Evolutionary conservation across 371 early-diverging fungal genomes (phyloP).

Genomic region (Mucor irregularis): DNA sequence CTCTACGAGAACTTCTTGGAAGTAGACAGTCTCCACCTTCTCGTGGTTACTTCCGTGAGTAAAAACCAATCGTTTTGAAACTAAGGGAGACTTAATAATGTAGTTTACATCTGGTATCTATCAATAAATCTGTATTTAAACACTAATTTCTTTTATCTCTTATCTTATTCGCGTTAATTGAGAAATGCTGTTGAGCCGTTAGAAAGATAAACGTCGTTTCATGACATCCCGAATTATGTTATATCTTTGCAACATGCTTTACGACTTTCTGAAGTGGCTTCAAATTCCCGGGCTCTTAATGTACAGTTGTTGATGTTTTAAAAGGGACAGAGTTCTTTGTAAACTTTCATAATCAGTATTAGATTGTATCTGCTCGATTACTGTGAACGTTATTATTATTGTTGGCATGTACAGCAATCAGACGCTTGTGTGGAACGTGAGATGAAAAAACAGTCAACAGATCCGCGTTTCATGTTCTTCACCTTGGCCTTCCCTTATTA

Average conservation of each 20-base stretch:
- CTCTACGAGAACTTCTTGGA: slow-evolving; percentile 9
- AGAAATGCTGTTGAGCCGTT: slow-evolving; percentile 1
- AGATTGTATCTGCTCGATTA: neutral
- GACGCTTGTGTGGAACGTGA: slow-evolving; percentile 5
- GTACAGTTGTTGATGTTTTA: neutral
- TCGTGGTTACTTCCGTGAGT: slow-evolving; percentile 16
- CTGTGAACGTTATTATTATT: slow-evolving; percentile 1
- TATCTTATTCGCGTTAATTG: neutral
- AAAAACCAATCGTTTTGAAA: slow-evolving; percentile 17
- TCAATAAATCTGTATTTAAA: slow-evolving; percentile 1
- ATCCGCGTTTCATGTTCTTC: slow-evolving; percentile 4
- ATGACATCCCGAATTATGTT: neutral
- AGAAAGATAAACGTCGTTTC: neutral
- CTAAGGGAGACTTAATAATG: slow-evolving; percentile 14
- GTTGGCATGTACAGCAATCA: neutral
- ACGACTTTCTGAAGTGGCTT: slow-evolving; percentile 1
- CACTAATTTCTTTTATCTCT: slow-evolving; percentile 1
- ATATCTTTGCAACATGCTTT: slow-evolving; percentile 2
- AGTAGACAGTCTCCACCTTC: slow-evolving; percentile 16
- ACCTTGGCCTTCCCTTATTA: slow-evolving; percentile 5
- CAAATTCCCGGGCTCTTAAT: neutral
- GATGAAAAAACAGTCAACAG: slow-evolving; percentile 7
- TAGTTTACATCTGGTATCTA: slow-evolving; percentile 12
- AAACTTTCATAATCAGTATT: neutral
- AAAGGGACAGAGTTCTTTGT: neutral